These are phyloP conservation scores for Crithidia fasciculata DNA, from an alignment of 208 protist genomes.

Conservation along the genomic window DNA sequence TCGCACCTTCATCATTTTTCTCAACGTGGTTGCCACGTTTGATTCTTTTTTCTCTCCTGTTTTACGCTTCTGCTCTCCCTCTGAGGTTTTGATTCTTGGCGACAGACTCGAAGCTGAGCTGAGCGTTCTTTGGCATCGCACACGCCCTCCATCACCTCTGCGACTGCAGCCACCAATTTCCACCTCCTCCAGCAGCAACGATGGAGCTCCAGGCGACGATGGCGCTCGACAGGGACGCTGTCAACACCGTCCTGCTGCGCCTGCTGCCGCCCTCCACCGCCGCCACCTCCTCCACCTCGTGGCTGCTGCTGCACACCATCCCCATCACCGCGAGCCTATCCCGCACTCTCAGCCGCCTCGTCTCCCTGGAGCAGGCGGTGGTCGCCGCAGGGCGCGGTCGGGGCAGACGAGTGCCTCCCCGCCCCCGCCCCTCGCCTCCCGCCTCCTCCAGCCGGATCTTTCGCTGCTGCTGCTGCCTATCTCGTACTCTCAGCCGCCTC, in stretches of 20 bases:
- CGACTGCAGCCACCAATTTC: no score
- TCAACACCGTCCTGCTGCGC: conserved; percentile 42
- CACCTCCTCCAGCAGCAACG: not conserved
- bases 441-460: not conserved
- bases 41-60: conserved; percentile 5
- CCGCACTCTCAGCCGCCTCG: conserved; percentile 46
- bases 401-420: no score
- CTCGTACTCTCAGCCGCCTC: conserved; percentile 46
- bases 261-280: conserved; percentile 37
- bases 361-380: conserved; percentile 26
- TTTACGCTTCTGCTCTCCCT: not conserved
- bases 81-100: no score
- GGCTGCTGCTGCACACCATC: conserved; percentile 71
- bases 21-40: not conserved
- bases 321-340: conserved; percentile 64
- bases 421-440: no score
- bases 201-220: conserved; percentile 46
- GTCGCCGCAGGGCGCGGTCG: no score
- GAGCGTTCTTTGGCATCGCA: no score
- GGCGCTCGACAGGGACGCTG: conserved; percentile 63
- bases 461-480: conserved; percentile 59
- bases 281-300: conserved; percentile 32
- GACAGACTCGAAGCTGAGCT: no score
- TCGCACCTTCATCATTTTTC: no score
- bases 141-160: no score